These are phyloP conservation scores for Coemansia sp. DNA, from an alignment of 192 early-diverging fungal genomes.

Conservation along the genomic window DNA sequence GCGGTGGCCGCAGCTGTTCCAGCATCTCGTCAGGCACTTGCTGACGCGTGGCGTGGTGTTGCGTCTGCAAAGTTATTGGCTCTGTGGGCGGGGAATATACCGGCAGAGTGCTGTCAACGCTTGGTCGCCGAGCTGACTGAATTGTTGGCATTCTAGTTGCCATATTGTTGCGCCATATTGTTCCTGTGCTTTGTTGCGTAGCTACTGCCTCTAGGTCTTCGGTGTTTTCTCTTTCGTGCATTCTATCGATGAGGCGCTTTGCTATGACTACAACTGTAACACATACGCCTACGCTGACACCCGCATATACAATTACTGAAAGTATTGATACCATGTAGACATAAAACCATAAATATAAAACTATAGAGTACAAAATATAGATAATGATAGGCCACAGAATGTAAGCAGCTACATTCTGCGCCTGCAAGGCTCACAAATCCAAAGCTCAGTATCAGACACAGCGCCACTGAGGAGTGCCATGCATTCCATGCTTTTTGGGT, in stretches of 20 bases:
- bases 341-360: background rate
- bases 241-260: background rate
- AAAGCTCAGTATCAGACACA: slow-evolving; percentile 1
- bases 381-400: background rate
- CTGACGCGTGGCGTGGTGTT: slow-evolving; percentile 2
- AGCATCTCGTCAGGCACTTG: background rate
- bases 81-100: slow-evolving; percentile 13
- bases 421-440: background rate
- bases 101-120: slow-evolving; percentile 3
- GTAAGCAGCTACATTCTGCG: background rate
- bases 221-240: background rate
- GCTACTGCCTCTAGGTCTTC: slow-evolving; percentile 6
- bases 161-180: background rate
- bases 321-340: background rate
- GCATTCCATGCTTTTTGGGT: background rate
- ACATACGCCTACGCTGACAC: background rate
- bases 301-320: slow-evolving; percentile 1
- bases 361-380: background rate
- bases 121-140: background rate
- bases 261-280: background rate
- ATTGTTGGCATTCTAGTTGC: background rate
- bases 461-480: slow-evolving; percentile 5
- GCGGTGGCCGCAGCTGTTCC: slow-evolving; percentile 11
- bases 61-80: background rate
- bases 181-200: background rate